Percentiles rank a stretch among this genome's conserved stretches.
Conservation (phyloP, 371 early-diverging fungal species). For the Fennellomyces sp. region DNA sequence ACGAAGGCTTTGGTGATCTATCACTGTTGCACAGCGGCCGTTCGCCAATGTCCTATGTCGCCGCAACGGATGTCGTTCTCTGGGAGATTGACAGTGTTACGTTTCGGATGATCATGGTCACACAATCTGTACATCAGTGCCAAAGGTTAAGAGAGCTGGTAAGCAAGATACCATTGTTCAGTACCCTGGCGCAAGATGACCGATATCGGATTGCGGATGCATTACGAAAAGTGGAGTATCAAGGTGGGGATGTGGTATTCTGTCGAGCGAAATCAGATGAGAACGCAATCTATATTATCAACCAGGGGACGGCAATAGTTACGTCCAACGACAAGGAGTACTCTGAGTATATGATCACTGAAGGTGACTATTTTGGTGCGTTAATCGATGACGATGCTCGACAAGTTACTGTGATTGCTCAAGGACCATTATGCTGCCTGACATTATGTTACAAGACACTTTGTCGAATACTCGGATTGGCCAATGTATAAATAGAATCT, state of each 20-base stretch:
- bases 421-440: no score
- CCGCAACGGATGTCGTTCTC: conserved; percentile 76
- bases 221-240: conserved; percentile 80
- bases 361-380: no score
- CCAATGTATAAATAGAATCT: no score
- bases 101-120: conserved; percentile 91
- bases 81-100: conserved; percentile 96
- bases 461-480: background rate
- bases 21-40: conserved; percentile 98
- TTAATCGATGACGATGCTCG: no score
- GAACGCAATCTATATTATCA: conserved; percentile 84
- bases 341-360: no score
- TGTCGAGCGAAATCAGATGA: conserved; percentile 69
- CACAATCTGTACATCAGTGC: conserved; percentile 84
- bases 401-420: no score
- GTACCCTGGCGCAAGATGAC: conserved; percentile 85
- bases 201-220: conserved; percentile 94
- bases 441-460: no score
- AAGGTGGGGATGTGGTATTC: conserved; percentile 79
- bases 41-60: conserved; percentile 91
- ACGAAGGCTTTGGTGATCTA: conserved; percentile 89
- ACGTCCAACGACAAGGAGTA: conserved; percentile 42
- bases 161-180: conserved; percentile 83
- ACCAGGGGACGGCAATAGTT: conserved; percentile 78
- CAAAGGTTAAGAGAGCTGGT: conserved; percentile 89